phyloP scores from a whole-genome alignment of 1,284 basidiomycete genomes.

The Ustilago trichophora region DNA sequence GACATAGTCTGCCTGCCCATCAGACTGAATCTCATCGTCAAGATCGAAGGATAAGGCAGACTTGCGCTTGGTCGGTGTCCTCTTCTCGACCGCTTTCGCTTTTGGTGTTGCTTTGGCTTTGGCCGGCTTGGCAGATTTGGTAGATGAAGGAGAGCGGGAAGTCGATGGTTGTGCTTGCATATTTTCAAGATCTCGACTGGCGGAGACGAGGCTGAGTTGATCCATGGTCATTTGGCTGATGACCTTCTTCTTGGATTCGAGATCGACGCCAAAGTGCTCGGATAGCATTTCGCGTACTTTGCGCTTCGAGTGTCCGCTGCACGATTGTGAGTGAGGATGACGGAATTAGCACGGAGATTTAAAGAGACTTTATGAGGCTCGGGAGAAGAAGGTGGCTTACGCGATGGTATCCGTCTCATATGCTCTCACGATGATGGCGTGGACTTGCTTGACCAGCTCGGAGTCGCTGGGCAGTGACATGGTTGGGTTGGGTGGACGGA shows the following conservation, averaged over 20 bases:
- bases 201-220: slow-evolving; percentile 5
- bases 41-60: neutral
- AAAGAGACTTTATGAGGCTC: too few relatives aligned
- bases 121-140: slow-evolving; percentile 5
- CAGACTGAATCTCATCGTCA: neutral
- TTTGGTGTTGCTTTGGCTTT: slow-evolving; percentile 3
- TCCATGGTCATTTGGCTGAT: slow-evolving; percentile 11
- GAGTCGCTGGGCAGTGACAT: slow-evolving; percentile 26
- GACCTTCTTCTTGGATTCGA: slow-evolving; percentile 26
- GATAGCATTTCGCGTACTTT: slow-evolving; percentile 20
- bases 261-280: slow-evolving; percentile 26
- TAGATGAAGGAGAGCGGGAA: slow-evolving; percentile 4
- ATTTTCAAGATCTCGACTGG: neutral
- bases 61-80: slow-evolving; percentile 14
- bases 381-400: slow-evolving; percentile 6
- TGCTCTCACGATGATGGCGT: slow-evolving; percentile 17
- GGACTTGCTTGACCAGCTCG: slow-evolving; percentile 17
- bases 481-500: neutral
- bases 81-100: slow-evolving; percentile 9
- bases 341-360: too few relatives aligned
- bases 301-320: slow-evolving; percentile 22
- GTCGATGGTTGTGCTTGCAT: neutral
- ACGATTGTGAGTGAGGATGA: too few relatives aligned
- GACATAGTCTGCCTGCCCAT: neutral
- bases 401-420: slow-evolving; percentile 6